Evolutionary conservation across 129 eudicot genomes (phyloP), one percentile per base, ranked within the genome.

Genomic region (Silybum marianum): DNA sequence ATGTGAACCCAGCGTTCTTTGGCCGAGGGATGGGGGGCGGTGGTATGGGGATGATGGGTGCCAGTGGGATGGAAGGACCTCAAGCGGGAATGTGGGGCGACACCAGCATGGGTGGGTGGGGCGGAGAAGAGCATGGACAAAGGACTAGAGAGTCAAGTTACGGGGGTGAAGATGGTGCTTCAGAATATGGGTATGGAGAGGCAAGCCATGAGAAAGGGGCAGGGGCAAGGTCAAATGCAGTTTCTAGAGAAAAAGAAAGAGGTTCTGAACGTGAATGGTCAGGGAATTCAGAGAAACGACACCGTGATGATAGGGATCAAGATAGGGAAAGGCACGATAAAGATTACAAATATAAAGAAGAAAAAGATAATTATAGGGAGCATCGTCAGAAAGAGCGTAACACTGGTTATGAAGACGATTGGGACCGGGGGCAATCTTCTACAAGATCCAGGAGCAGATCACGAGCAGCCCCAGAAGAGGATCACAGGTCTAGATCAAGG

Each of bases 121-220:
- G 89, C 51, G 95, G 91, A n/a, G 93, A 90, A 80, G 98, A 90
- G 67, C 97, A 83, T 21, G 94, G 98, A 14, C 90, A 90, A 75
- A 88, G 92, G 78, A 91, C 93, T 0, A 85, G 98, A 73, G 98
- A 91, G 85, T 91, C 95, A 0, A 91, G 97, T 80, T 91, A 90
- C 70, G 98, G 97, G 22, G 97, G 98, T 71, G 98, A 94, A 72
- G 98, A 94, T 69, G 96, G 93, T 77, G 98, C 88, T 30, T 94
- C 98, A 12, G 98, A 94, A 71, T 88, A 93, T 75, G 98, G 97
- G 70, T 90, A 94, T 83, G 97, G 91, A 28, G 98, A 93, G 80
- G 94, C 81, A 7, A 91, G 92, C 78, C 89, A 90, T 72, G 98
- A 90, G 9, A 91, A 90, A 79, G 93, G 88, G 18, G 81, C 80